Conservation (phyloP, 768 basidiomycete species). For the Trametes coccinea region DNA sequence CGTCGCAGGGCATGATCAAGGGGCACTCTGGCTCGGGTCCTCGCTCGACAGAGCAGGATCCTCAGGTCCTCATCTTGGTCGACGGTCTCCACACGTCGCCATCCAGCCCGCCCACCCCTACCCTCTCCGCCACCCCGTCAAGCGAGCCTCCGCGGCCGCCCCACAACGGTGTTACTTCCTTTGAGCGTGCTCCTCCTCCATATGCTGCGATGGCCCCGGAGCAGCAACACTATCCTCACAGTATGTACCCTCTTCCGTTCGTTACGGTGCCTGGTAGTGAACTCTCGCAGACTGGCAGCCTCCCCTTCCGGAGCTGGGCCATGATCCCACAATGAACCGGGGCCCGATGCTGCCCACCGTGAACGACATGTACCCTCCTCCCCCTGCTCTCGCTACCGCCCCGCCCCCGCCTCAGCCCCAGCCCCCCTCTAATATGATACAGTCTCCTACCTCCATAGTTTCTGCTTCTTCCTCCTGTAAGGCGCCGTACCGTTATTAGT, state of each 20-base stretch:
- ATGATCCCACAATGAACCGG: constrained; percentile 27
- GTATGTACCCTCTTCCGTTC: constrained; percentile 31
- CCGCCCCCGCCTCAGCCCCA: constrained; percentile 20
- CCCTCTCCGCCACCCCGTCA: constrained; percentile 44
- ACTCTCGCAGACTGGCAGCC: constrained; percentile 32
- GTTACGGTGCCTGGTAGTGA: constrained; percentile 27
- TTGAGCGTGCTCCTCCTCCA: constrained; percentile 34
- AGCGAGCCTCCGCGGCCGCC: constrained; percentile 40
- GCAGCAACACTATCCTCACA: constrained; percentile 27
- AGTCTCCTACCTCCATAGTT: constrained; percentile 54
- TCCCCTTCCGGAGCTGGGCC: constrained; percentile 30
- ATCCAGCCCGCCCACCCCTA: constrained; percentile 47
- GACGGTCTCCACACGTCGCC: constrained; percentile 43
- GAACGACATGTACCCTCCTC: constrained; percentile 30
- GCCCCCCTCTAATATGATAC: constrained; percentile 37
- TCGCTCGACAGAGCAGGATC: constrained; percentile 56
- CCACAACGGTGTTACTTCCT: constrained; percentile 30
- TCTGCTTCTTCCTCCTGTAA: constrained; percentile 55
- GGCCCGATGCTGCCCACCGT: constrained; percentile 31
- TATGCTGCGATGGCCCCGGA: constrained; percentile 28
- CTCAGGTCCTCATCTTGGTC: constrained; percentile 53
- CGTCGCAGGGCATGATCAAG: constrained; percentile 87
- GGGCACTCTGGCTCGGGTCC: constrained; percentile 76
- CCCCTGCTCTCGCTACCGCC: constrained; percentile 14
- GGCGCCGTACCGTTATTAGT: constrained; percentile 71